Evolutionary conservation across 2,329 filamentous ascomycete species (phyloP).

Genomic region (Aspergillus sp.): DNA sequence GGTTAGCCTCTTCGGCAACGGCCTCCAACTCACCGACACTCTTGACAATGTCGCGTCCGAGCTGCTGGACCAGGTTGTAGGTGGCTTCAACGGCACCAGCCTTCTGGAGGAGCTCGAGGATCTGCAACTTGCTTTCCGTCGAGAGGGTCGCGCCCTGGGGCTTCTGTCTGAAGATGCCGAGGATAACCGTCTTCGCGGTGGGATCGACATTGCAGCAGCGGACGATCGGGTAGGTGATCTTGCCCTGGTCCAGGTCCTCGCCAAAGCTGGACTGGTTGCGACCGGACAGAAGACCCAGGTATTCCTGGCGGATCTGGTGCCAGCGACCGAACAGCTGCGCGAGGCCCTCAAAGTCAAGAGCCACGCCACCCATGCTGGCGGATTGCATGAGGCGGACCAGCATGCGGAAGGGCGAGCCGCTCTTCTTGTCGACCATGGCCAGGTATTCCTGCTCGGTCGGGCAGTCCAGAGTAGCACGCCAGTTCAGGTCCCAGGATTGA

Average conservation of each 20-base stretch:
- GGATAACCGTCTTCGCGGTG: slow-evolving; percentile 5
- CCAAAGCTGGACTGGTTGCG: slow-evolving; percentile 27
- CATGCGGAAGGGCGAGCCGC: slow-evolving; percentile 24
- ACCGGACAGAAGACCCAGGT: slow-evolving; percentile 18
- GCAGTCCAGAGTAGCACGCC: slow-evolving; percentile 15
- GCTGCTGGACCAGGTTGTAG: slow-evolving; percentile 10
- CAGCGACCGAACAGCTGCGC: slow-evolving; percentile 19
- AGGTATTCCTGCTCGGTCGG: slow-evolving; percentile 25
- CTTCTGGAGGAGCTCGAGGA: slow-evolving; percentile 10
- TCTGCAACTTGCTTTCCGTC: slow-evolving; percentile 11
- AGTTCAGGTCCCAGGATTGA: slow-evolving; percentile 23
- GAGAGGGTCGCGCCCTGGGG: slow-evolving; percentile 2
- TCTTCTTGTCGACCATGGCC: slow-evolving; percentile 27
- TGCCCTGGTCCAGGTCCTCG: slow-evolving; percentile 44
- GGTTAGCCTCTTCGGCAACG: slow-evolving; percentile 10
- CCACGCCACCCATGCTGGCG: slow-evolving; percentile 7
- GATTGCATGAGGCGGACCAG: slow-evolving; percentile 20
- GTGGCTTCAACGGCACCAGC: slow-evolving; percentile 11
- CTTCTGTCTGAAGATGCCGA: slow-evolving; percentile 16
- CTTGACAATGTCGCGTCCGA: slow-evolving; percentile 8
- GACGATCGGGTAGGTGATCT: slow-evolving; percentile 38
- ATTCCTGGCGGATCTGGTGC: slow-evolving; percentile 28
- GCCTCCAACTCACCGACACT: slow-evolving; percentile 6
- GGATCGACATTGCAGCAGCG: slow-evolving; percentile 11
- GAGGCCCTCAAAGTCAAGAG: slow-evolving; percentile 15